Base-by-base conservation (phyloP, 139 green algal species). In the Micractinium sp. region DNA sequence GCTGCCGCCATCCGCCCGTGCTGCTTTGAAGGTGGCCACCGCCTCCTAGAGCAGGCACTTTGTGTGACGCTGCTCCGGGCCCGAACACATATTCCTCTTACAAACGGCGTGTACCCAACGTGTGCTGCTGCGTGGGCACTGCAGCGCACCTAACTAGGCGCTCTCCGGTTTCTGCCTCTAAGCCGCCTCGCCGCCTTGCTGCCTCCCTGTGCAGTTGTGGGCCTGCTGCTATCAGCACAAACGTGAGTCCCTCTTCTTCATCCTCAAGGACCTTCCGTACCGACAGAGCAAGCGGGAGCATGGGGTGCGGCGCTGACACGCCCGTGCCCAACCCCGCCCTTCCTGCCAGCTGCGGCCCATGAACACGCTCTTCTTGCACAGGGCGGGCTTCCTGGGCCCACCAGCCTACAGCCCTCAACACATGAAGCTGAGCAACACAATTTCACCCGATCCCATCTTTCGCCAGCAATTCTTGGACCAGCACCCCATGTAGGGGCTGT, bases 161-260 rank as follows among this genome's bases (percentile, higher is more conserved):
- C n/a, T n/a, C n/a, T n/a, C n/a, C n/a, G n/a, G n/a, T n/a, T n/a
- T n/a, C 76, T 56, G 3, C 75, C 56, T 5, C 23, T 35, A 25
- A 13, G n/a, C 35, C 36, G 3, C 2, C 0, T 14, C 31, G 1
- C 67, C 29, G 7, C 39, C 18, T 7, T 22, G 1, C 53, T 36
- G 74, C 25, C 39, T 25, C 63, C 14, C 20, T 27, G 20, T 71
- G 83, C 83, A 87, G 83, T 39, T 87, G 33, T 87, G 83, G 83
- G 67, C 67, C 2, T 87, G 83, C 83, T 81, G 83, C 67, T 36
- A 39, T 39, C 38, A 66, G 39, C 67, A 80, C 67, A 87, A 87
- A 39, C 71, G 71, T 0, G 67, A 87, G 38, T 41, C 25, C 33
- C 67, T 87, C 38, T 33, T 81, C 9, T 66, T 41, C 29, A 87